Conservation (phyloP, 257 asterid species). For the Capsicum rhomboideum region DNA sequence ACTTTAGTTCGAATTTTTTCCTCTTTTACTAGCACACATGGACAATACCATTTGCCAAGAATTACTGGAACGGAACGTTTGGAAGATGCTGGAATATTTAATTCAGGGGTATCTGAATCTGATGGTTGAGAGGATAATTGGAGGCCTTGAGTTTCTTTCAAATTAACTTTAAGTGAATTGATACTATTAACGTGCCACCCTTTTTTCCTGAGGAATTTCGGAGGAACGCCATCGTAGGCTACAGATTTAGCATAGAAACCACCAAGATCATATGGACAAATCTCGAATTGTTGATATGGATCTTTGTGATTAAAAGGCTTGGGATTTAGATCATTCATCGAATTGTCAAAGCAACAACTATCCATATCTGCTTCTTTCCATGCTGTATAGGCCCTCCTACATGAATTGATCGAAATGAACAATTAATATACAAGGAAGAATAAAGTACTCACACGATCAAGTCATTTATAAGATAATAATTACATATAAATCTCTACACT, state of each 20-base stretch:
- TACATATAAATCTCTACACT: background rate
- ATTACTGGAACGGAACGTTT: conserved; percentile 45
- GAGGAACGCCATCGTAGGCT: conserved; percentile 69
- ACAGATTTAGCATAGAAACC: conserved; percentile 65
- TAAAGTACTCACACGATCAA: background rate
- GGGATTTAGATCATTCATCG: conserved; percentile 17
- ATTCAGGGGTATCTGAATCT: conserved; percentile 33
- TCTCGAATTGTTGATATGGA: conserved; percentile 63
- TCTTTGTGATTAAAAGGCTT: conserved; percentile 59
- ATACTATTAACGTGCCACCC: conserved; percentile 57
- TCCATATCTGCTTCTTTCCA: conserved; percentile 36
- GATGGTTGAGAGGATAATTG: conserved; percentile 6
- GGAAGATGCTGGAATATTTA: conserved; percentile 28
- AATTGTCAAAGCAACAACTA: conserved; percentile 43
- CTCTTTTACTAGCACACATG: conserved; percentile 53
- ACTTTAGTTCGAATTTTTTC: conserved; percentile 13
- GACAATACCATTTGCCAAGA: conserved; percentile 67
- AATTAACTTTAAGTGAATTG: conserved; percentile 27
- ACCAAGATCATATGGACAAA: conserved; percentile 37
- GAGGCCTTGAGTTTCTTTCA: conserved; percentile 47
- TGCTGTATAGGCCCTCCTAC: conserved; percentile 61
- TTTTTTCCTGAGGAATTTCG: conserved; percentile 45
- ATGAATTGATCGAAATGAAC: background rate
- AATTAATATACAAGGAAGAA: background rate
- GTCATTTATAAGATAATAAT: background rate